Base-by-base conservation (phyloP, 805 yeast species). In the Candida tammaniensis region DNA sequence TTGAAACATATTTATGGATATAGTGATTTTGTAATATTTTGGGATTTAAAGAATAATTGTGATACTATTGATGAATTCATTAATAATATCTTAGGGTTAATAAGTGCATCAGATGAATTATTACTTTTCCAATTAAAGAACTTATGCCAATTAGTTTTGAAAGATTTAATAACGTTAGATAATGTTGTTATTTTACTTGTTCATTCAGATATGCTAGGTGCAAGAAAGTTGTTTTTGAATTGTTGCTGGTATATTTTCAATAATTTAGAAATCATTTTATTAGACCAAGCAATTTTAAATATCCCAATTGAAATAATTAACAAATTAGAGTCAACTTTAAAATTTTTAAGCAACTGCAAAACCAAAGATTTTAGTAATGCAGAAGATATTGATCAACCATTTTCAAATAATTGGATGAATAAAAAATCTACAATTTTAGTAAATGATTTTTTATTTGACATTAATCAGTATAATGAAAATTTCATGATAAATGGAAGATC, bases 231-330 rank as follows among this genome's bases (percentile, higher is more conserved):
- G 23, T 66, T 77, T 40, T 66, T 69, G 31, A 72, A 76, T 35
- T 76, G 95, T 50, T 60, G 80, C 17, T 80, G 86, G 80, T 83
- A 74, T 45, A 64, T 86, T 9, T 78, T 74, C 44, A 69, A 74
- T 43, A 86, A 86, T 51, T 58, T 84, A 36, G 87, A 80, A 19
- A 50, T 76, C 3, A 48, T 85, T 11, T 59, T 87, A 21, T 72
- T 77, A 34, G 80, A 78, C 35, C 39, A 52, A 2, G 27, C 51
- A 6, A 47, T 63, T 31, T 38, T 46, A 17, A 61, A 54, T 11
- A 41, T 65, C 12, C 58, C 61, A 5, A 38, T 39, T 12, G 59
- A 56, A 1, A 17, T 60, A 5, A 25, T 62, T 17, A 24, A 31
- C 5, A 48, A 46, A 31, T 33, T 66, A 11, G 72, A 67, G 32